A percentile compares a stretch with the other conserved stretches of the same genome.
Evolutionary conservation across 2,329 filamentous ascomycete genomes (phyloP).

Genomic region (Pestalotiopsis sp.): DNA sequence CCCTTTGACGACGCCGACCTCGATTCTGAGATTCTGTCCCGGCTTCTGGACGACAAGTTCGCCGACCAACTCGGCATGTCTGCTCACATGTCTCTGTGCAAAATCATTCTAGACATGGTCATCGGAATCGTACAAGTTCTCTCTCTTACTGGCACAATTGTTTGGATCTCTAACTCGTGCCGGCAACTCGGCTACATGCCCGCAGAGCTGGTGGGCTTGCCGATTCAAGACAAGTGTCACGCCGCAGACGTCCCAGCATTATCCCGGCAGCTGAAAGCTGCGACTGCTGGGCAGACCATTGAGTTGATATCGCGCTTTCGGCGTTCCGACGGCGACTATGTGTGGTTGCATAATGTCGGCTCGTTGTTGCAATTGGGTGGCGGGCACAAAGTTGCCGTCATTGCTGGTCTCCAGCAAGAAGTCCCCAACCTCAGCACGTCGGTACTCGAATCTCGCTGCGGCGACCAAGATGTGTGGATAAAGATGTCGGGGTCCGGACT

Average conservation of each 20-base stretch:
- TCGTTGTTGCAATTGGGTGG: not conserved
- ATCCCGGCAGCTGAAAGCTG: not conserved
- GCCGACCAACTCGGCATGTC: conserved; percentile 34
- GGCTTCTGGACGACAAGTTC: not conserved
- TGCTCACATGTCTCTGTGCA: conserved; percentile 81
- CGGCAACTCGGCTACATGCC: not conserved
- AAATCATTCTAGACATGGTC: conserved; percentile 83
- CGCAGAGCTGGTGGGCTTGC: not conserved
- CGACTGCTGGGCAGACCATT: not conserved
- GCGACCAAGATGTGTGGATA: conserved; percentile 5
- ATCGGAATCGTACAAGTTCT: conserved; percentile 89
- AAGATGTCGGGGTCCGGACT: conserved; percentile 6
- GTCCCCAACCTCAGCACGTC: not conserved
- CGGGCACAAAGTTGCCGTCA: not conserved
- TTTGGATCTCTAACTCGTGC: conserved; percentile 84
- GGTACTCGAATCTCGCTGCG: not conserved
- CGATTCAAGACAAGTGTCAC: not conserved
- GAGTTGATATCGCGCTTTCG: not conserved
- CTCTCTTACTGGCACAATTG: conserved; percentile 82
- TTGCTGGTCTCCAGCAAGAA: not conserved
- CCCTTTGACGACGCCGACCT: not conserved
- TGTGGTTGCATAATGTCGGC: not conserved
- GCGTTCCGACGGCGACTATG: not conserved
- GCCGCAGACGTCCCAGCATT: not conserved
- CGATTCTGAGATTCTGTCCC: not conserved